phyloP scores from a whole-genome alignment of 2,329 filamentous ascomycete species.

The Aaosphaeria arxii region DNA sequence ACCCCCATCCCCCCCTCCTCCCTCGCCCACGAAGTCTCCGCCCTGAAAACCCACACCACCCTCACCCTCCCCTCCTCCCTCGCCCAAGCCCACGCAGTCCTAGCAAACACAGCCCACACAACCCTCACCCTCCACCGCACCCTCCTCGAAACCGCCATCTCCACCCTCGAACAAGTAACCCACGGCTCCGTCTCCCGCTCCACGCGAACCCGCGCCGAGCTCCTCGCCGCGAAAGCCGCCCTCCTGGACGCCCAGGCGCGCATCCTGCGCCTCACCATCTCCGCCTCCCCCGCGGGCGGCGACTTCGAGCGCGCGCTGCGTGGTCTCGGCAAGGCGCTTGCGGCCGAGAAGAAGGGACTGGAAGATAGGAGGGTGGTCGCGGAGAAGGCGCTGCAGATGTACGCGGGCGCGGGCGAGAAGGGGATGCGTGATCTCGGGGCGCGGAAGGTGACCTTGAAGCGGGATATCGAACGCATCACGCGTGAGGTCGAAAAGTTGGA shows the following conservation, averaged over 20 bases:
- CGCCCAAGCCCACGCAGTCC: slow-evolving; percentile 21
- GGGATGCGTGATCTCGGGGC: slow-evolving; percentile 39
- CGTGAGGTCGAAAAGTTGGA: slow-evolving; percentile 29
- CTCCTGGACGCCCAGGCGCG: slow-evolving; percentile 41
- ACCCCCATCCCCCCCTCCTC: slow-evolving; percentile 7
- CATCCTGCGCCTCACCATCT: background rate
- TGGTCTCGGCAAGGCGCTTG: slow-evolving; percentile 27
- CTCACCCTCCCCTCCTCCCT: slow-evolving; percentile 20
- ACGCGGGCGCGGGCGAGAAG: slow-evolving; percentile 30
- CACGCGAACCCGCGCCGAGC: slow-evolving; percentile 43
- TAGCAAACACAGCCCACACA: slow-evolving; percentile 30
- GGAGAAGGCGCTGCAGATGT: slow-evolving; percentile 34
- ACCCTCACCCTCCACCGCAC: slow-evolving; percentile 37
- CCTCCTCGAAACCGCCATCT: slow-evolving; percentile 38
- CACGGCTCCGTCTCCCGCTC: slow-evolving; percentile 44
- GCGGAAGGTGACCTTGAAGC: slow-evolving; percentile 36
- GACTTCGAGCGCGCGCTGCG: slow-evolving; percentile 19
- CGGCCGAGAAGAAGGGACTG: slow-evolving; percentile 24
- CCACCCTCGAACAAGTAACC: slow-evolving; percentile 46
- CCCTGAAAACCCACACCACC: slow-evolving; percentile 11
- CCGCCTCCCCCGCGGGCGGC: no score
- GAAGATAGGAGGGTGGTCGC: slow-evolving; percentile 30
- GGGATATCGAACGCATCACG: slow-evolving; percentile 33
- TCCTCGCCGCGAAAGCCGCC: slow-evolving; percentile 40
- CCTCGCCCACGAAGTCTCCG: slow-evolving; percentile 9